Evolutionary conservation across 202 grass and related monocot genomes (phyloP).

Genomic region (Saccharum hybrid): DNA sequence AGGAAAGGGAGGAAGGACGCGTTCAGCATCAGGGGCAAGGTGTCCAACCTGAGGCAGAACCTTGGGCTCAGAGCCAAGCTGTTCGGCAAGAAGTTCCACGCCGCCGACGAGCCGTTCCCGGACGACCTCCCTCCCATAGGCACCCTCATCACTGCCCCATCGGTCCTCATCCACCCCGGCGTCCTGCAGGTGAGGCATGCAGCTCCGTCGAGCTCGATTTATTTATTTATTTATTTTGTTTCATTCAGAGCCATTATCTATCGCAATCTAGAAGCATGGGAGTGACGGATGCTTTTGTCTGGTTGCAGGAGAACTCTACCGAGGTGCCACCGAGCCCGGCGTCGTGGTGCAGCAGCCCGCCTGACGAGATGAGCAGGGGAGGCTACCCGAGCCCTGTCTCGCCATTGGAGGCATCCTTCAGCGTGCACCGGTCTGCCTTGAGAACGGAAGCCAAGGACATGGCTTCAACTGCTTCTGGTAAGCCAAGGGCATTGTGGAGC

Average conservation of each 20-base stretch:
- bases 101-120: constrained; percentile 51
- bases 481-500: constrained; percentile 3
- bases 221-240: neutral
- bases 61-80: constrained; percentile 67
- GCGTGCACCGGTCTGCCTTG: constrained; percentile 52
- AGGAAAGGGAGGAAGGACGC: constrained; percentile 76
- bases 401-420: constrained; percentile 78
- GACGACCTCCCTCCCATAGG: constrained; percentile 66
- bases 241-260: neutral
- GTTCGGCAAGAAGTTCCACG: constrained; percentile 81
- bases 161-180: constrained; percentile 70
- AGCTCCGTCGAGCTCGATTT: neutral
- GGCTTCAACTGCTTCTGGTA: constrained; percentile 52
- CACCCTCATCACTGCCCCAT: constrained; percentile 62
- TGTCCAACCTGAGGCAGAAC: constrained; percentile 77
- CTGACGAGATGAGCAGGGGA: constrained; percentile 74
- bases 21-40: constrained; percentile 64
- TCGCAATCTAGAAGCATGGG: neutral
- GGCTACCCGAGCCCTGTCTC: constrained; percentile 92
- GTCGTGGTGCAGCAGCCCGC: constrained; percentile 82
- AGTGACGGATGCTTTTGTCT: constrained; percentile 11
- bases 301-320: constrained; percentile 87
- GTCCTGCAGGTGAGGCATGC: constrained; percentile 64
- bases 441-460: constrained; percentile 47
- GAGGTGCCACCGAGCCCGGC: constrained; percentile 96